Evolutionary conservation across 2,329 filamentous ascomycete genomes (phyloP).

Genomic region (Ampelomyces quisqualis): DNA sequence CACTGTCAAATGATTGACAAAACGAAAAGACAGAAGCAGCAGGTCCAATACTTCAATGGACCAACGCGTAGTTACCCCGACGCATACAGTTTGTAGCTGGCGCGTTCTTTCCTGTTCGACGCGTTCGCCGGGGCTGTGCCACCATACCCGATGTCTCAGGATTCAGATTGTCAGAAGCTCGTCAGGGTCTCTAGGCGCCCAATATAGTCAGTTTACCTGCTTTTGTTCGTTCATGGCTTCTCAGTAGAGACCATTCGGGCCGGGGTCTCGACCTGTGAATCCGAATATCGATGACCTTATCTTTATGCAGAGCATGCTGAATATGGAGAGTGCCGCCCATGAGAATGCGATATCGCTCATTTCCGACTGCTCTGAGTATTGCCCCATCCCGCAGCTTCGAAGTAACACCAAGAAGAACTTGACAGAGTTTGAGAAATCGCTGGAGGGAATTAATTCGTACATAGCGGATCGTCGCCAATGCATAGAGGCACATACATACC

Average conservation of each 20-base stretch:
- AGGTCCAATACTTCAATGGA: not conserved
- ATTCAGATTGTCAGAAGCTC: conserved; percentile 36
- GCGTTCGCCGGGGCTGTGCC: conserved; percentile 33
- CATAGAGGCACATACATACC: no score
- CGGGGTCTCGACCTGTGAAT: conserved; percentile 5
- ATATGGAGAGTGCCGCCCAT: not conserved
- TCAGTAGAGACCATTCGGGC: conserved; percentile 7
- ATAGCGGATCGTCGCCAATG: not conserved
- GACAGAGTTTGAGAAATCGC: not conserved
- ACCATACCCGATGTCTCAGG: conserved; percentile 37
- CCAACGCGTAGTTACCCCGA: conserved; percentile 1
- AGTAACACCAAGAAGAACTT: not conserved
- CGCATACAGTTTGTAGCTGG: conserved; percentile 2
- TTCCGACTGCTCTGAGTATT: not conserved
- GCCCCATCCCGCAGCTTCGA: no score
- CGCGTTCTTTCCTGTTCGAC: conserved; percentile 18
- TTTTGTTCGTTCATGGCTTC: conserved; percentile 11
- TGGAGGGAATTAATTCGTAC: no score
- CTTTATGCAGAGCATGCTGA: not conserved
- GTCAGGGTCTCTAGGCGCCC: conserved; percentile 27
- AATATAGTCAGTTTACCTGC: conserved; percentile 15
- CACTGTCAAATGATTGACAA: no score
- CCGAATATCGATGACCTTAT: not conserved
- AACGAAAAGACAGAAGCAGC: not conserved
- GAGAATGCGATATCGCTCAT: conserved; percentile 1